Base-by-base conservation (phyloP, 176 grass and related monocot genomes). In the Triticum monococcum region DNA sequence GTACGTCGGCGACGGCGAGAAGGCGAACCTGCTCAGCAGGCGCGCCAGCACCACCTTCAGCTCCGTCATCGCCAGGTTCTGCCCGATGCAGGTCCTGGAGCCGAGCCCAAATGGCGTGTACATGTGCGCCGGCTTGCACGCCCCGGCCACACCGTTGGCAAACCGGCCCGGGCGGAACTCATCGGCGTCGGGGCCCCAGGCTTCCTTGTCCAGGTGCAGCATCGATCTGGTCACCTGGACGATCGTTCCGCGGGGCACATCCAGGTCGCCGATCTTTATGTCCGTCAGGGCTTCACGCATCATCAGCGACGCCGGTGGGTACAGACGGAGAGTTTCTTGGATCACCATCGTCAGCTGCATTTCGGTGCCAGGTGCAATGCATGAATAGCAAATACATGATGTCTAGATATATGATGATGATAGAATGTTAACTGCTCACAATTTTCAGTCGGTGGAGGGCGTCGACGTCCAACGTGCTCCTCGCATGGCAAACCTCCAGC, bases 31-130 rank as follows among this genome's bases (percentile, higher is more conserved):
- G 62, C 28, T 78, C 83, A 85, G 83, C 83, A 85, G 62, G 23
- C 81, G 72, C 7, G 68, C 62, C 45, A 92, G 83, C 23, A 95
- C 38, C 20, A 90, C 31, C 86, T 92, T 92, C 61, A 95, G 13
- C 88, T 95, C 93, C 13, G 72, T 56, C 79, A 95, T 88, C 50
- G 90, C 93, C 37, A 95, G 87, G 41, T 95, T 86, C 35, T 95
- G 90, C n/a, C 88, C 93, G 25, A 36, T 57, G 23, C 75, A 86
- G 73, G 73, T 76, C 73, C 73, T 54, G 8, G 17, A 9, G 13
- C 73, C 73, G 8, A 76, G 14, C 73, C 73, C 73, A 17, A 76
- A 76, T 16, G 73, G 73, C 45, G 25, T 28, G 8, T 76, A 76
- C 63, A 76, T 32, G 46, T 76, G 73, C 16, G 73, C 46, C 25